phyloP scores from a whole-genome alignment of 371 early-diverging fungal genomes.

The Rhizopus stolonifer region DNA sequence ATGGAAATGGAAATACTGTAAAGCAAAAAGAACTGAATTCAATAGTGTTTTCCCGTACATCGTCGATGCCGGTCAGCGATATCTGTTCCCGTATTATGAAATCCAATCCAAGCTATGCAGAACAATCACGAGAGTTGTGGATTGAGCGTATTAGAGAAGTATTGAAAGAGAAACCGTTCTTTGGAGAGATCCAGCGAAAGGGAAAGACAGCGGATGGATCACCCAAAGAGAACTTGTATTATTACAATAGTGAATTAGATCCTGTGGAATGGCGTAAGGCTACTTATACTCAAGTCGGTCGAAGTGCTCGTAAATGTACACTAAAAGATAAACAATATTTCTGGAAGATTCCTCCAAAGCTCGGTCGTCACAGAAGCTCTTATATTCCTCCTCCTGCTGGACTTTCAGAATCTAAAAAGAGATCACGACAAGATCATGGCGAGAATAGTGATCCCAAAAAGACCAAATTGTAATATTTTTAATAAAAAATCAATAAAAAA shows the following conservation, averaged over 20 bases:
- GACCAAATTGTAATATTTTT: slow-evolving; percentile 10
- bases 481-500: background rate
- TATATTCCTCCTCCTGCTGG: slow-evolving; percentile 49
- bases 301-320: slow-evolving; percentile 66
- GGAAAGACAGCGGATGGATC: slow-evolving; percentile 68
- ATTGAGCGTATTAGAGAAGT: slow-evolving; percentile 34
- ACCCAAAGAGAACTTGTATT: slow-evolving; percentile 60
- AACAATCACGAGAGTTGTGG: slow-evolving; percentile 38
- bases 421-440: background rate
- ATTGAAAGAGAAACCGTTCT: slow-evolving; percentile 42
- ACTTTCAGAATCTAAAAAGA: slow-evolving; percentile 11
- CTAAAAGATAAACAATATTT: slow-evolving; percentile 68
- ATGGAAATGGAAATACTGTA: background rate
- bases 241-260: slow-evolving; percentile 61
- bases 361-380: slow-evolving; percentile 51
- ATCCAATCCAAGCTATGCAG: slow-evolving; percentile 34
- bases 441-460: slow-evolving; percentile 13
- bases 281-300: slow-evolving; percentile 55
- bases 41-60: slow-evolving; percentile 46
- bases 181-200: slow-evolving; percentile 62
- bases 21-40: background rate
- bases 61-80: slow-evolving; percentile 51
- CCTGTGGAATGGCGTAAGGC: slow-evolving; percentile 57
- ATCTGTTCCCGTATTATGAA: slow-evolving; percentile 49
- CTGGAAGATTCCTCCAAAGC: slow-evolving; percentile 65